Evolutionary conservation across 164 flowering plant genomes (phyloP), one percentile per base, ranked within the genome.

Genomic region (Euptelea pleiosperma): DNA sequence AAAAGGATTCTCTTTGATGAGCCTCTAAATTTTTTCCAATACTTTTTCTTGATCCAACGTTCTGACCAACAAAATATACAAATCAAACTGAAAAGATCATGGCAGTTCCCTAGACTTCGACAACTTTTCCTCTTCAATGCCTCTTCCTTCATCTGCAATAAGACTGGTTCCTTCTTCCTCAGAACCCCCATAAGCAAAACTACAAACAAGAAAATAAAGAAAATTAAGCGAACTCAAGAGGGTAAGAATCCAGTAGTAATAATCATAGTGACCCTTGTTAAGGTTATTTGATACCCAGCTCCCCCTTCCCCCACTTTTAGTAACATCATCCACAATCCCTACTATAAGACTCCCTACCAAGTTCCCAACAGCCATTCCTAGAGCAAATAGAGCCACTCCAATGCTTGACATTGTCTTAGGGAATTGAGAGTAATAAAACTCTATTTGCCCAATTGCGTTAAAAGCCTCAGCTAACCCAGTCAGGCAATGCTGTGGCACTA

Each of bases 381-480:
- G 57, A 6, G 77, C 74, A 10, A 75, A 77, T 4, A 91, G 70
- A 6, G 87, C 42, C 1, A 79, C 45, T 1, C 81, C 96, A 25
- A 88, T 71, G 53, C 90, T 88, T 0, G 94, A 77, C 94, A 88
- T 88, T 55, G 70, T 80, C 64, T 75, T 86, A 0, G 98, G 96
- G 52, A 88, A 70, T 73, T 88, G 84, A 0, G 84, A 63, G 66
- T 88, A 91, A 63, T 72, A 91, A 40, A 88, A 91, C 67, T 91
- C 88, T 0, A 72, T 82, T 44, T 88, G 96, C 28, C 81, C 92
- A 0, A 91, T 76, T n/a, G 78, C 81, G 41, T 73, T 79, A 25
- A 91, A 79, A 0, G 92, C 92, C 67, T 91, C 96, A 0, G 94
- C 86, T 22, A 91, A 37, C 3, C 98, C 98, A 16, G 19, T 12